Evolutionary conservation across 805 yeast genomes (phyloP).

Genomic region (Teunomyces cretensis): DNA sequence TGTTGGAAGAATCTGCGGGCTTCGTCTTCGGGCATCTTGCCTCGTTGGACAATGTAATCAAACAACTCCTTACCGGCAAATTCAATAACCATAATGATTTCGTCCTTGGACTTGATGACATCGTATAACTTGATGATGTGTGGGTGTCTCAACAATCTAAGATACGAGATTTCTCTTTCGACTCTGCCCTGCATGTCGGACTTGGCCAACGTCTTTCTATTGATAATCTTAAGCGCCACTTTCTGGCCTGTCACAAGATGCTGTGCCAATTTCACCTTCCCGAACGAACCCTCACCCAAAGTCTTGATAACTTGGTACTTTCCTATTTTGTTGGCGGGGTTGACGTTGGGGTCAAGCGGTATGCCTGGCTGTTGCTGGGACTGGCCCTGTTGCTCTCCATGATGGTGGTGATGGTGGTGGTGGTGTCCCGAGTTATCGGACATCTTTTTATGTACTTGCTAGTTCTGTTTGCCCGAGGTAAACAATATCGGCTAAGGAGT

Average conservation of each 20-base stretch:
- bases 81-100: constrained; percentile 32
- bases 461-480: neutral
- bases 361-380: constrained; percentile 1
- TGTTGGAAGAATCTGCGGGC: constrained; percentile 31
- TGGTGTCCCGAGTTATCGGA: constrained; percentile 3
- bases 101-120: constrained; percentile 30
- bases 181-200: constrained; percentile 31
- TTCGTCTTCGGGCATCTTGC: constrained; percentile 30
- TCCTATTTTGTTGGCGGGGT: constrained; percentile 63
- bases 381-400: constrained; percentile 5
- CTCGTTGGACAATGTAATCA: constrained; percentile 29
- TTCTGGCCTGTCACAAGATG: constrained; percentile 28
- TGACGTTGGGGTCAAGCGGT: constrained; percentile 17
- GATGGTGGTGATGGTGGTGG: constrained; percentile 19
- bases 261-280: constrained; percentile 32
- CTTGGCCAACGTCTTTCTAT: constrained; percentile 29
- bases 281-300: constrained; percentile 31
- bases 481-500: neutral
- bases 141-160: constrained; percentile 29
- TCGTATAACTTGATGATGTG: constrained; percentile 32
- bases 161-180: constrained; percentile 29
- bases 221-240: constrained; percentile 31
- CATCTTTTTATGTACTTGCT: neutral
- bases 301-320: constrained; percentile 43
- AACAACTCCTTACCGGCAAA: constrained; percentile 30